Conservation (phyloP, 163 green algal species). For the Prototheca stagnorum region DNA sequence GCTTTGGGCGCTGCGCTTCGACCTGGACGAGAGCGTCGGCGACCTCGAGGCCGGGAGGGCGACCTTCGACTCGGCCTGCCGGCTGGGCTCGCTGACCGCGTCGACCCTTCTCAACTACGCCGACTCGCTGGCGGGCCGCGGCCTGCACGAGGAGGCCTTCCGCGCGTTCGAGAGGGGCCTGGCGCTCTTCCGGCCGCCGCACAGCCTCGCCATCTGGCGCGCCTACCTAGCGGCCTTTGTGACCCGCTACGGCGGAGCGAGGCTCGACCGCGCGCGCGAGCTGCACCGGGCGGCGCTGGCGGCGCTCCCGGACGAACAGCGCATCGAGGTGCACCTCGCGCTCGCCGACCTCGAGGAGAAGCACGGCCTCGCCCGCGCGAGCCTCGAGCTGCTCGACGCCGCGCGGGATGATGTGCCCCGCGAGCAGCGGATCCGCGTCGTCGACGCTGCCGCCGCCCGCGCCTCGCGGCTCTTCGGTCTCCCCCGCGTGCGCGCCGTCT, state of each 20-base stretch:
- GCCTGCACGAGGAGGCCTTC: conserved; percentile 85
- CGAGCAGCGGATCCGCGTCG: conserved; percentile 53
- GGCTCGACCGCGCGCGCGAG: conserved; percentile 86
- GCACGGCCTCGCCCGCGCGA: conserved; percentile 69
- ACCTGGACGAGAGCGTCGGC: conserved; percentile 89
- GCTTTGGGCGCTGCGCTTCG: conserved; percentile 76
- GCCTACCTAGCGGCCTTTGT: conserved; percentile 57
- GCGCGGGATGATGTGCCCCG: conserved; percentile 46
- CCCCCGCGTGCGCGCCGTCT: conserved; percentile 88
- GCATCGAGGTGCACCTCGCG: conserved; percentile 56
- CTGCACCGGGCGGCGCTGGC: conserved; percentile 78
- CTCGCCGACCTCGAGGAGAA: conserved; percentile 84
- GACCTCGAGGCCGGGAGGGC: conserved; percentile 53
- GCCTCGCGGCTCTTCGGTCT: conserved; percentile 86
- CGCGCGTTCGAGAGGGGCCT: conserved; percentile 86
- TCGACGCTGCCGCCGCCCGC: conserved; percentile 70
- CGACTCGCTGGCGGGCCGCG: conserved; percentile 67
- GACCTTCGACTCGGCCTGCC: conserved; percentile 77
- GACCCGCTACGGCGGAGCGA: conserved; percentile 49
- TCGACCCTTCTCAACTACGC: conserved; percentile 93
- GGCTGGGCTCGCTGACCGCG: conserved; percentile 74
- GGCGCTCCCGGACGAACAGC: conserved; percentile 45
- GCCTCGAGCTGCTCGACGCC: conserved; percentile 66
- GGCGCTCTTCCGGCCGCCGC: conserved; percentile 76
- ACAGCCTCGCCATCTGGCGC: conserved; percentile 85